A percentile compares a stretch with the other conserved stretches of the same genome.
Evolutionary conservation across 2,329 filamentous ascomycete genomes (phyloP).

Genomic region (Beauveria sp.): DNA sequence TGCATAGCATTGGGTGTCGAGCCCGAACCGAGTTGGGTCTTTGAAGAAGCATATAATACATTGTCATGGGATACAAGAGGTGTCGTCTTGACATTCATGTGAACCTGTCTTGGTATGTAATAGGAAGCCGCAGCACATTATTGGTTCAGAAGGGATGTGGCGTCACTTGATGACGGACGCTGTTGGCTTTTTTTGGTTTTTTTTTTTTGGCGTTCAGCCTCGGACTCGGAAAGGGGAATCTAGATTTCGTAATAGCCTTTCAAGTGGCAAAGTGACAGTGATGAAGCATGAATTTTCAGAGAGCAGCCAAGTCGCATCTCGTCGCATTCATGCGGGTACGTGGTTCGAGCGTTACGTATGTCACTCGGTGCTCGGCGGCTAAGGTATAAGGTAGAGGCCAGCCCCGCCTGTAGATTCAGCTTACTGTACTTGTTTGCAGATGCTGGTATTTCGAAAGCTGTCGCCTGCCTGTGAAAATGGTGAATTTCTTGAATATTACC

Average conservation of each 20-base stretch:
- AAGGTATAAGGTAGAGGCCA: not conserved
- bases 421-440: not conserved
- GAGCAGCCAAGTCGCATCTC: not conserved
- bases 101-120: too few relatives aligned
- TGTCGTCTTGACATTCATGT: not conserved
- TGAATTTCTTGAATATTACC: too few relatives aligned
- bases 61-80: not conserved
- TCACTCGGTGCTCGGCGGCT: too few relatives aligned
- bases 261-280: not conserved
- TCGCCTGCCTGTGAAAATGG: too few relatives aligned
- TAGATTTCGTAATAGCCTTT: not conserved
- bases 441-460: too few relatives aligned
- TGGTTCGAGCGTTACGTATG: conserved; percentile 1
- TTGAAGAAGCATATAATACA: conserved; percentile 7
- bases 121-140: not conserved
- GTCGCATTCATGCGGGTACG: not conserved
- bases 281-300: not conserved
- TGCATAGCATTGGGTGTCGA: conserved; percentile 10
- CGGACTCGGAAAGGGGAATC: not conserved
- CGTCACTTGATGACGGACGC: not conserved
- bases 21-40: not conserved
- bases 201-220: too few relatives aligned
- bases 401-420: not conserved
- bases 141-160: not conserved
- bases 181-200: too few relatives aligned